Conservation (phyloP, 176 grass and related monocot genomes). For the Tillandsia fasciculata region DNA sequence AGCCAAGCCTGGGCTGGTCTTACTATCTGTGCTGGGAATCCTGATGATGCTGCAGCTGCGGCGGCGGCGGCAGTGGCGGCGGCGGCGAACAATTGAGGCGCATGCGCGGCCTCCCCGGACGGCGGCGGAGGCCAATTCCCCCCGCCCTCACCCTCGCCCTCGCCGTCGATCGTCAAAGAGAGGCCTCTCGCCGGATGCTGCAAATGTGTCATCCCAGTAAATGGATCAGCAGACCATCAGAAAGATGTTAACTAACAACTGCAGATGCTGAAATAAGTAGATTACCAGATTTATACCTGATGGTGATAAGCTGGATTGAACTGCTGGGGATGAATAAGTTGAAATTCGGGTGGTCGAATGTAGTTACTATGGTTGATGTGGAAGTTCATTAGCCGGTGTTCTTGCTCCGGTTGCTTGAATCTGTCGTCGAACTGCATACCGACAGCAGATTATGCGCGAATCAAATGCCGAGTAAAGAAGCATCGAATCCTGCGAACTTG, state of each 20-base stretch:
- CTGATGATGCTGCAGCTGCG: conserved; percentile 98
- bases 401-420: conserved; percentile 25
- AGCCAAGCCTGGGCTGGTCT: conserved; percentile 47
- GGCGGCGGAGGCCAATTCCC: conserved; percentile 32
- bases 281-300: not conserved
- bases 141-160: conserved; percentile 14
- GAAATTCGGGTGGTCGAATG: not conserved
- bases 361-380: conserved; percentile 12
- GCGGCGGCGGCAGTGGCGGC: conserved; percentile 9
- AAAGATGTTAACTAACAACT: not conserved
- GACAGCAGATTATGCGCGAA: not conserved
- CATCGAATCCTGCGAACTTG: not conserved
- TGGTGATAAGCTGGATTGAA: conserved; percentile 23
- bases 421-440: conserved; percentile 38
- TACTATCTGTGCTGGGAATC: conserved; percentile 79
- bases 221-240: not conserved
- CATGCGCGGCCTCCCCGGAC: not conserved
- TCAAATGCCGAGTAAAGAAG: not conserved
- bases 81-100: conserved; percentile 20
- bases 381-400: conserved; percentile 9
- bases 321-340: conserved; percentile 2
- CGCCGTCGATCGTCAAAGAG: conserved; percentile 43
- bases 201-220: conserved; percentile 16
- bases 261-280: no score
- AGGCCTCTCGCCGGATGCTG: conserved; percentile 18